These are phyloP conservation scores for Umbelopsis sp. DNA, from an alignment of 192 early-diverging fungal genomes.

Conservation along the genomic window DNA sequence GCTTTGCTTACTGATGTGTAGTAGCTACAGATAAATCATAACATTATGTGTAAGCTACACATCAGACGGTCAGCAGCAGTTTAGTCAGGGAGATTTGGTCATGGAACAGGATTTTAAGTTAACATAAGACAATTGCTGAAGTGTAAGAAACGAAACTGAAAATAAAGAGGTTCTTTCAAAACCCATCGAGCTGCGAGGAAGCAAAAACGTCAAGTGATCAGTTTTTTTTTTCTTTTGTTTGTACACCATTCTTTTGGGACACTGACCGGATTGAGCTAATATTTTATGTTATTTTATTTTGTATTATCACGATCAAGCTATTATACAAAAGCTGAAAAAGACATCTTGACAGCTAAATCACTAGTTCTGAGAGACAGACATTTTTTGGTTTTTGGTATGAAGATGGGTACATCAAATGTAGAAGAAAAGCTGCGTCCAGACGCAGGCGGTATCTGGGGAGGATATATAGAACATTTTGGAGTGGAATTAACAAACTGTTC, in stretches of 20 bases:
- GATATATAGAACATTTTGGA: neutral
- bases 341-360: too few species aligned
- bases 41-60: too few species aligned
- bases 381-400: neutral
- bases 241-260: neutral
- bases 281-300: neutral
- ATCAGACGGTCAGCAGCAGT: too few species aligned
- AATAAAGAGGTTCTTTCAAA: too few species aligned
- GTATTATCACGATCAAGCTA: neutral
- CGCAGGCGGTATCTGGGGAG: constrained; percentile 1
- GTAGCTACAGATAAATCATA: too few species aligned
- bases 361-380: neutral
- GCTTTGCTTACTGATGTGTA: too few species aligned
- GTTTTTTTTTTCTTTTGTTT: neutral
- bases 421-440: constrained; percentile 13
- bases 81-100: too few species aligned
- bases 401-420: neutral
- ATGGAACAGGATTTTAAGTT: too few species aligned
- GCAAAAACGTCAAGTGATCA: neutral
- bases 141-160: too few species aligned
- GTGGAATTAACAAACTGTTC: neutral
- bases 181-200: neutral
- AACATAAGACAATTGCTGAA: too few species aligned
- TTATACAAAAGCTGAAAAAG: neutral
- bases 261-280: neutral